Conservation (phyloP, 176 grass and related monocot genomes). For the Saccharum spontaneum region DNA sequence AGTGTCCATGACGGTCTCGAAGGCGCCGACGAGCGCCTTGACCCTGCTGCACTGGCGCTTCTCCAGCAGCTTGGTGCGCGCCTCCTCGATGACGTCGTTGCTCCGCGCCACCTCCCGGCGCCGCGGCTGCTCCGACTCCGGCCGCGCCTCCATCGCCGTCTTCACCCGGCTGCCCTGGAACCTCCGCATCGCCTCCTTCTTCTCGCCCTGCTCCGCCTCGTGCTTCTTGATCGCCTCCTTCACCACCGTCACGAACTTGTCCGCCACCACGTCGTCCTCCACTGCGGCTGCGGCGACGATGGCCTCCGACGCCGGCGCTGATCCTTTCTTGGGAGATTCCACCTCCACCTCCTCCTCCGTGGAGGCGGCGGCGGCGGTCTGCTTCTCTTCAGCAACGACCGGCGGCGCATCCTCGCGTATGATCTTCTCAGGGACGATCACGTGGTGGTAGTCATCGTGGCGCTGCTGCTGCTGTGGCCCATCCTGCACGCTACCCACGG, state of each 20-base stretch:
- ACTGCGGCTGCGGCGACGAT: background rate
- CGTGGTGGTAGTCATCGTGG: background rate
- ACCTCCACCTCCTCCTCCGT: constrained; percentile 23
- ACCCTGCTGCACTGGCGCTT: constrained; percentile 66
- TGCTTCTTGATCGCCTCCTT: constrained; percentile 33
- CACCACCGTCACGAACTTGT: constrained; percentile 38
- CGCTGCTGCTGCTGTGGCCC: background rate
- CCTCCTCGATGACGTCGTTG: constrained; percentile 81
- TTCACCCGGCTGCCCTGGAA: constrained; percentile 46
- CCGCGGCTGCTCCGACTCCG: constrained; percentile 34
- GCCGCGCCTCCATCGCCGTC: constrained; percentile 48
- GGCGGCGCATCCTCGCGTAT: constrained; percentile 33
- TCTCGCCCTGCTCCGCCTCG: background rate
- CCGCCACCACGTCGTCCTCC: background rate
- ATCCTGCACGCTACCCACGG: background rate
- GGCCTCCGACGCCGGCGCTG: no score
- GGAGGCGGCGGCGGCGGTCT: background rate
- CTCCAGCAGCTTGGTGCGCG: constrained; percentile 59
- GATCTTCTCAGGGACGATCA: constrained; percentile 52
- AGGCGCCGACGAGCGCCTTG: constrained; percentile 68
- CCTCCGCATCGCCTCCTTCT: background rate
- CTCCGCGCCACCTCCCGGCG: constrained; percentile 42
- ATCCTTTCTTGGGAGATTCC: constrained; percentile 23
- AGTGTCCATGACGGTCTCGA: constrained; percentile 72
- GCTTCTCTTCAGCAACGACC: background rate